These are phyloP conservation scores for Entomortierella parvispora DNA, from an alignment of 192 early-diverging fungal species.

Conservation along the genomic window DNA sequence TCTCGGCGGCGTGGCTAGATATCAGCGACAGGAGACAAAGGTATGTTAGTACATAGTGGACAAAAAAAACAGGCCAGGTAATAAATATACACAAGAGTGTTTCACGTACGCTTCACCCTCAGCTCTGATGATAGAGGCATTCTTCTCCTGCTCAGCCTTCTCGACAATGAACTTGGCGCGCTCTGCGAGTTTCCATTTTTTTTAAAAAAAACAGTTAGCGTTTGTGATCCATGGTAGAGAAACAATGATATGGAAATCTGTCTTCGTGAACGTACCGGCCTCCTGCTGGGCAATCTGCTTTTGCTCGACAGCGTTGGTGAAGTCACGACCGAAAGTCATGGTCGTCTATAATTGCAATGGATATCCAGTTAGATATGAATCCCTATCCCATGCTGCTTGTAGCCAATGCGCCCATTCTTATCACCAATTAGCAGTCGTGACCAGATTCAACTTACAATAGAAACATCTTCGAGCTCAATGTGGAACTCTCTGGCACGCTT, in stretches of 20 bases:
- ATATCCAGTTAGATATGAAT: no score
- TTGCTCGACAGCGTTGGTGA: slow-evolving; percentile 98
- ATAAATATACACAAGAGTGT: neutral
- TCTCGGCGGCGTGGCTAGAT: slow-evolving; percentile 79
- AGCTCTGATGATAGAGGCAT: slow-evolving; percentile 95
- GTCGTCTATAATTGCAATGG: slow-evolving; percentile 78
- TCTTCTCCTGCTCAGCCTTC: slow-evolving; percentile 98
- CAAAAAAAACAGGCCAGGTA: neutral
- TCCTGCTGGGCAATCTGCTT: slow-evolving; percentile 99
- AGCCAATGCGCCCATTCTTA: no score
- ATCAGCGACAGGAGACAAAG: neutral
- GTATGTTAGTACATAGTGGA: no score
- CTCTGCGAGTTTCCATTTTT: slow-evolving; percentile 63
- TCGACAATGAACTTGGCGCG: slow-evolving; percentile 98
- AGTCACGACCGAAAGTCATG: slow-evolving; percentile 98
- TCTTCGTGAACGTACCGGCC: slow-evolving; percentile 59
- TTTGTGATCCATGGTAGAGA: neutral
- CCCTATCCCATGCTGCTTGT: no score
- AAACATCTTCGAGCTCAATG: slow-evolving; percentile 97
- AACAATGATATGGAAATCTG: neutral
- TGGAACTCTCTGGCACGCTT: slow-evolving; percentile 95
- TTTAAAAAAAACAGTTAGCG: neutral
- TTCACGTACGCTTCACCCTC: slow-evolving; percentile 90
- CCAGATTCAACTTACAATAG: slow-evolving; percentile 91
- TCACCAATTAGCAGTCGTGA: no score